These are phyloP conservation scores for Leishmania braziliensis DNA, from an alignment of 208 protist genomes.

Conservation along the genomic window DNA sequence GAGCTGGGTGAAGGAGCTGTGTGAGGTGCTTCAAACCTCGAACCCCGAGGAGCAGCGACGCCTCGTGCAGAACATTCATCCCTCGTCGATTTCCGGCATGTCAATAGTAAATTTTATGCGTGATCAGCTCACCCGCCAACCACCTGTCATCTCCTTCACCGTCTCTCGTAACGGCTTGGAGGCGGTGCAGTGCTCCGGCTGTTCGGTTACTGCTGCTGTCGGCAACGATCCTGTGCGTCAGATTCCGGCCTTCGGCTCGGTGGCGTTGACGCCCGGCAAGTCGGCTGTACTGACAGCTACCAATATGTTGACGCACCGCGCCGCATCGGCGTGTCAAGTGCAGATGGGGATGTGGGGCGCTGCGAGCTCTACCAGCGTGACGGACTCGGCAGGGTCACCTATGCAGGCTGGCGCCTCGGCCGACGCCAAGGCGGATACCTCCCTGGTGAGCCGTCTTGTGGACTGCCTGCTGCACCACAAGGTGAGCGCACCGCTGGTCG, in stretches of 20 bases:
- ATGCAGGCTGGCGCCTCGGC: neutral
- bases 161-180: slow-evolving; percentile 32
- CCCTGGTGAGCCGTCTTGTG: slow-evolving; percentile 60
- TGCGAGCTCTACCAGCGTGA: neutral
- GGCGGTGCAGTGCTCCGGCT: slow-evolving; percentile 64
- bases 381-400: neutral
- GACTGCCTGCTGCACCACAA: slow-evolving; percentile 68
- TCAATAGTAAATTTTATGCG: slow-evolving; percentile 60
- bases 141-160: slow-evolving; percentile 66
- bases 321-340: slow-evolving; percentile 46
- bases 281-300: slow-evolving; percentile 47
- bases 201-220: slow-evolving; percentile 51
- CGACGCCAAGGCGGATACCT: slow-evolving; percentile 39
- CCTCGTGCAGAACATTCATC: slow-evolving; percentile 42
- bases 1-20: slow-evolving; percentile 62
- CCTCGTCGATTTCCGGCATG: slow-evolving; percentile 40
- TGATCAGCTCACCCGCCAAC: slow-evolving; percentile 52
- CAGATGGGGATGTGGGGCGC: slow-evolving; percentile 26
- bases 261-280: slow-evolving; percentile 40
- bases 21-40: slow-evolving; percentile 42
- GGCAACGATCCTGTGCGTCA: slow-evolving; percentile 47
- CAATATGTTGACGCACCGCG: slow-evolving; percentile 36
- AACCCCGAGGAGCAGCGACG: slow-evolving; percentile 50
- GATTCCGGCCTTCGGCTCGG: slow-evolving; percentile 43
- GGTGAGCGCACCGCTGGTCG: slow-evolving; percentile 38